Percentiles rank a stretch among this genome's conserved stretches.
These are phyloP conservation scores for Colletotrichum tropicale DNA, from an alignment of 2,329 filamentous ascomycete genomes.

Conservation along the genomic window DNA sequence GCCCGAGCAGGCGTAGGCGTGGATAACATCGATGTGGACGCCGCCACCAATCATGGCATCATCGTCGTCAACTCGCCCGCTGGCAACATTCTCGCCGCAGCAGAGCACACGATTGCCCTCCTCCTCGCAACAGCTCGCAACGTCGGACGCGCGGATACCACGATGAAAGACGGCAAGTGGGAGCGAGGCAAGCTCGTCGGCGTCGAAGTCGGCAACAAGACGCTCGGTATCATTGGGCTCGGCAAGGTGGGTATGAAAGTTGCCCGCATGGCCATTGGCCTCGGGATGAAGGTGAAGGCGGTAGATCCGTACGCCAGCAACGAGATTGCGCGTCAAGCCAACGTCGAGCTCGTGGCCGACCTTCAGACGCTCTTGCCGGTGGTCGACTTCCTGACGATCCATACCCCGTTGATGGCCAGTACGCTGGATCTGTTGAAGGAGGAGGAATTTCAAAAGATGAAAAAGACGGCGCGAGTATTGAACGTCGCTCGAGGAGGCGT, in stretches of 20 bases:
- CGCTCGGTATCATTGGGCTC: constrained; percentile 75
- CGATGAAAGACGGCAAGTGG: constrained; percentile 75
- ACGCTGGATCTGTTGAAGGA: constrained; percentile 76
- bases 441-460: constrained; percentile 73
- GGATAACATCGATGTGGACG: constrained; percentile 79
- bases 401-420: constrained; percentile 79
- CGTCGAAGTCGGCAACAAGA: constrained; percentile 79
- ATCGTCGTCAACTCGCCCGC: constrained; percentile 82
- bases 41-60: constrained; percentile 74
- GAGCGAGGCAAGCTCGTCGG: constrained; percentile 77
- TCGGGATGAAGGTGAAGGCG: constrained; percentile 78
- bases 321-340: constrained; percentile 71
- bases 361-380: constrained; percentile 66
- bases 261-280: constrained; percentile 76
- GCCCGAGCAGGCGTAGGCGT: constrained; percentile 82
- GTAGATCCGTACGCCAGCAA: constrained; percentile 80
- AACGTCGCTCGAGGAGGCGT: constrained; percentile 84
- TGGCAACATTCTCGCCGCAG: constrained; percentile 81
- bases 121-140: constrained; percentile 78
- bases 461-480: constrained; percentile 72
- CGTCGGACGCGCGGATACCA: constrained; percentile 71
- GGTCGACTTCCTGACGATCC: constrained; percentile 80
- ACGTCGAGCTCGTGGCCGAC: constrained; percentile 64
- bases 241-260: constrained; percentile 87
- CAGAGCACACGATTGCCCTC: constrained; percentile 78